Conservation (phyloP, 805 yeast species). For the Candida ulmi region DNA sequence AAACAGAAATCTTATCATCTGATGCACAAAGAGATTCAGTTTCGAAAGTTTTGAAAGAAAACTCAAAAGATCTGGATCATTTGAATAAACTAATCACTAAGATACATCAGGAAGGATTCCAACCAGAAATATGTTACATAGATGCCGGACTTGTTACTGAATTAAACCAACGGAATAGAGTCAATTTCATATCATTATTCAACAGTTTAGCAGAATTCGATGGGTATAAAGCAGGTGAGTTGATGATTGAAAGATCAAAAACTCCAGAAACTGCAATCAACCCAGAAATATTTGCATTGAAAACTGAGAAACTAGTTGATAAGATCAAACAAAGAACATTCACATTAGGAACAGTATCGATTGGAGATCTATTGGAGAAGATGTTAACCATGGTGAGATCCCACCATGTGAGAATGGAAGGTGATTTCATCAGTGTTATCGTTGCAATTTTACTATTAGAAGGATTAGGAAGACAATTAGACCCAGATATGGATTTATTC, state of each 20-base stretch:
- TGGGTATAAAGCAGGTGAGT: constrained; percentile 90
- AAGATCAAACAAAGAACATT: constrained; percentile 83
- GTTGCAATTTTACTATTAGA: constrained; percentile 87
- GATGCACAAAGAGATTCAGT: constrained; percentile 18
- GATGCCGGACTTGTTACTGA: constrained; percentile 96
- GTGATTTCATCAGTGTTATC: constrained; percentile 93
- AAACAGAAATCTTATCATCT: constrained; percentile 22
- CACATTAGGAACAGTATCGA: constrained; percentile 84
- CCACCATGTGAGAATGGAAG: constrained; percentile 97
- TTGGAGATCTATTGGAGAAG: constrained; percentile 84
- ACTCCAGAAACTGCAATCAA: constrained; percentile 91
- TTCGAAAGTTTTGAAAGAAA: constrained; percentile 14
- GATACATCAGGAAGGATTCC: constrained; percentile 53
- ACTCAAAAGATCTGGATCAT: constrained; percentile 23
- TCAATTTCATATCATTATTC: constrained; percentile 85
- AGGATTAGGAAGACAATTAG: constrained; percentile 92
- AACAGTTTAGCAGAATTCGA: constrained; percentile 86
- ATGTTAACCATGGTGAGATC: constrained; percentile 86
- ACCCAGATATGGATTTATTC: constrained; percentile 89
- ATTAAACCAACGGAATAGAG: constrained; percentile 66
- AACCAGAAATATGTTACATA: constrained; percentile 82
- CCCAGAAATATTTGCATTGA: constrained; percentile 78
- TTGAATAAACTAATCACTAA: constrained; percentile 43
- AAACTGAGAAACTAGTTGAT: constrained; percentile 78
- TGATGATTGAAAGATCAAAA: constrained; percentile 91